Base-by-base conservation (phyloP, 2,329 filamentous ascomycete species). In the Aureobasidium leucospermi region DNA sequence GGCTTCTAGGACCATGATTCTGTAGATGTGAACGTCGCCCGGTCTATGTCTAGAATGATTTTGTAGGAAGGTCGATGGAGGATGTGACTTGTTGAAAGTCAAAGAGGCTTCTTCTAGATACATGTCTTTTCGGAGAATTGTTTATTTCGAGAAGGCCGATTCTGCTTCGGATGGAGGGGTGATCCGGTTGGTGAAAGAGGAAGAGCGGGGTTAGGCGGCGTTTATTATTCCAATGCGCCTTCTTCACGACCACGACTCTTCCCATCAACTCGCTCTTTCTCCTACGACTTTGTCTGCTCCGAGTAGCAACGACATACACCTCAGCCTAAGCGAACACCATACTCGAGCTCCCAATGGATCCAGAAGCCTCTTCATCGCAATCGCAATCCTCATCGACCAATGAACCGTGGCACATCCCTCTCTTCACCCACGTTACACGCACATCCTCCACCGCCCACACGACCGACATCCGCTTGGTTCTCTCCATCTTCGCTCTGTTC, bases 1-100 rank as follows among this genome's bases (percentile, higher is more conserved):
- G 31, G 76, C 73, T 68, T 76, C 71, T 53, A 78, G 67, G 11
- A 73, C 71, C 71, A 73, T 74, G 28, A 13, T 42, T 36, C 19
- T 39, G 32, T 6, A n/a, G 2, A 28, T n/a, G 7, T 9, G 23
- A 23, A 23, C 3, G 23, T 23, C 23, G 23, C 23, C 23, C 23
- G 23, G 23, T 23, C 23, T 23, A 23, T 23, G 23, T 23, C 23
- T 23, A 23, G 23, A 36, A 8, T 36, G 34, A 36, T 36, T 8
- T 36, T 36, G 34, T 36, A 9, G 23, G 8, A 13, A 36, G 34
- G 13, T 9, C 34, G 34, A 9, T 36, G 34, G 2, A 8, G 13
- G 13, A 9, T 36, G 13, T 36, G 34, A 41, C 15, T 6, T 41
- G 38, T 36, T 9, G 34, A 36, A 36, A 36, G 34, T 36, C 13